Evolutionary conservation across 1,284 basidiomycete genomes (phyloP).

Genomic region (Anthracocystis setariae): DNA sequence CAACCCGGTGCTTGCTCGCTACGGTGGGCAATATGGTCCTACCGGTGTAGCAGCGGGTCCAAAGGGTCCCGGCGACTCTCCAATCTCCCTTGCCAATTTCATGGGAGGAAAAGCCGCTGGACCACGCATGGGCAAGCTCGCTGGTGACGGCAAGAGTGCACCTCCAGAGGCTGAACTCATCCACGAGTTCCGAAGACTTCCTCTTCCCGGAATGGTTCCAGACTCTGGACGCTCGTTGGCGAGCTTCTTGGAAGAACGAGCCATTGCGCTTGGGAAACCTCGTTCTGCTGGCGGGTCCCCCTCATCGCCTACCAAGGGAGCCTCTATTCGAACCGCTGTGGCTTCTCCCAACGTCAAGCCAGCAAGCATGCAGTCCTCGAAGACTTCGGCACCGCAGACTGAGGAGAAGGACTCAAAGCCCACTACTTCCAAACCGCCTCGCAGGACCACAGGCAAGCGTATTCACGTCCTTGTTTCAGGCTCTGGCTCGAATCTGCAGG

Average conservation of each 20-base stretch:
- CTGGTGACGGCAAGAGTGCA: conserved; percentile 61
- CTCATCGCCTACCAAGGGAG: conserved; percentile 26
- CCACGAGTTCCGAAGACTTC: conserved; percentile 47
- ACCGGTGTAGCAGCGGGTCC: conserved; percentile 59
- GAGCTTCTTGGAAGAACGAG: conserved; percentile 60
- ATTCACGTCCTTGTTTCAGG: conserved; percentile 66
- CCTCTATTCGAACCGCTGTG: conserved; percentile 18
- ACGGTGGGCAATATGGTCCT: conserved; percentile 65
- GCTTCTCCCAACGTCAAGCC: conserved; percentile 17
- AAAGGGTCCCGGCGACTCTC: conserved; percentile 28
- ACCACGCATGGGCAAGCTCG: conserved; percentile 62
- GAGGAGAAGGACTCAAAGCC: conserved; percentile 5
- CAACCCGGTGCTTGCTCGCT: conserved; percentile 58
- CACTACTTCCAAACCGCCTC: conserved; percentile 23
- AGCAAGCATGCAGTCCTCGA: too few species aligned
- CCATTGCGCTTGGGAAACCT: conserved; percentile 22
- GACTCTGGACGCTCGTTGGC: conserved; percentile 52
- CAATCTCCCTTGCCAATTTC: conserved; percentile 64
- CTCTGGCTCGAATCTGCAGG: conserved; percentile 86
- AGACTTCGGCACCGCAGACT: neutral
- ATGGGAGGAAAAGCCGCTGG: conserved; percentile 65
- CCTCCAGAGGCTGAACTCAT: conserved; percentile 58
- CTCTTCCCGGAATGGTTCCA: conserved; percentile 49
- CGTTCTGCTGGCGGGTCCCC: conserved; percentile 15
- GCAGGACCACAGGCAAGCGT: conserved; percentile 54